Percentiles rank a stretch among this genome's conserved stretches.
Evolutionary conservation across 2,329 filamentous ascomycete genomes (phyloP).

Genomic region (Ophidiomyces ophidiicola): DNA sequence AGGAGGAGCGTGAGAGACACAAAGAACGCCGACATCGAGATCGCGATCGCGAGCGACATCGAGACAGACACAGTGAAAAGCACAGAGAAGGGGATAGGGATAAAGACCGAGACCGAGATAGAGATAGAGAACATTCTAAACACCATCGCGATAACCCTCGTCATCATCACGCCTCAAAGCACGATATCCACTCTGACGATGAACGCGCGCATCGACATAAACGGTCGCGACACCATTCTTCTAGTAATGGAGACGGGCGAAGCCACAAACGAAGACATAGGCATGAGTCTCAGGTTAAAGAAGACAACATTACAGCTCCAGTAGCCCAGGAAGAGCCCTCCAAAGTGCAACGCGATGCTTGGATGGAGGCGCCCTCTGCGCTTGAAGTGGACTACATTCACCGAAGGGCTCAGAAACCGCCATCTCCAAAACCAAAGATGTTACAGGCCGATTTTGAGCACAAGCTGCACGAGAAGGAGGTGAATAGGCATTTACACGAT

Average conservation of each 20-base stretch:
- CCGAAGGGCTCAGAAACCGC: constrained; percentile 47
- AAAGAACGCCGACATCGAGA: constrained; percentile 26
- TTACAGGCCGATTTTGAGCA: constrained; percentile 51
- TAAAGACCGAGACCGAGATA: constrained; percentile 29
- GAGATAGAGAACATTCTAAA: constrained; percentile 24
- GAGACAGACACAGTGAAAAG: constrained; percentile 25
- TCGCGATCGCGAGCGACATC: constrained; percentile 27
- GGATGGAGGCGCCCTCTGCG: constrained; percentile 84
- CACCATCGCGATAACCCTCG: constrained; percentile 36
- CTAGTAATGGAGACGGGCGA: constrained; percentile 39
- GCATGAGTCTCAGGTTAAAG: constrained; percentile 30
- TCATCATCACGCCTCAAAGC: constrained; percentile 27
- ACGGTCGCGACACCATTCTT: constrained; percentile 44
- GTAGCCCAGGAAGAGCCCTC: constrained; percentile 36
- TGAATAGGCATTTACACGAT: constrained; percentile 59
- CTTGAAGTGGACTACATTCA: constrained; percentile 67
- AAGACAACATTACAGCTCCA: constrained; percentile 22
- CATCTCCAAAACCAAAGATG: constrained; percentile 30
- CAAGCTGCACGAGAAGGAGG: constrained; percentile 64
- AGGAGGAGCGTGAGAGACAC: constrained; percentile 23
- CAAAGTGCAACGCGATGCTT: constrained; percentile 60
- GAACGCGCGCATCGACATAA: constrained; percentile 51
- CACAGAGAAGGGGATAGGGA: constrained; percentile 24
- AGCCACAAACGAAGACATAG: constrained; percentile 38
- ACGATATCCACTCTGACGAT: constrained; percentile 35